Evolutionary conservation across 371 early-diverging fungal genomes (phyloP), one percentile per base, ranked within the genome.

Genomic region (Zychaea mexicana): DNA sequence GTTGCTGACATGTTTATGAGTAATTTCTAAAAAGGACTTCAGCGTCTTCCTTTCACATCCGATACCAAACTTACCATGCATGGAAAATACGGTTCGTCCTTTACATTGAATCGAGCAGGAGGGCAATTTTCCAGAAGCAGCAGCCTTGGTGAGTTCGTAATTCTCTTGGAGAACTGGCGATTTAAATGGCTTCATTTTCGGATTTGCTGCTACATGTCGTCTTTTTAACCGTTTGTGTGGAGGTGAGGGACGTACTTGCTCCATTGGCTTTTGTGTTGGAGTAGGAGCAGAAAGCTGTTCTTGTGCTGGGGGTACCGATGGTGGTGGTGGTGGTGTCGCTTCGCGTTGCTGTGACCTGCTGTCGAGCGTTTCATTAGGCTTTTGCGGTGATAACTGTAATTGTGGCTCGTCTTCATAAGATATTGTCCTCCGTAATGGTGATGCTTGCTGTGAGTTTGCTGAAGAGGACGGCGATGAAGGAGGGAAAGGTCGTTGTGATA

Each of bases 131-230:
- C 49, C 36, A 24, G 24, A 19, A 12, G 66, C 49, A n/a, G 69
- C 76, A 21, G 73, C 75, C 52, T 73, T 74, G 33, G 80, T 74
- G 13, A 65, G 30, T 42, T 67, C 75, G 21, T 70, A 22, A 12
- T 76, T 71, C 0, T 66, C 70, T 10, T 67, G 45, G 21, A 79
- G 67, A 10, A 75, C 65, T 1, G 81, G 81, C 13, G 81, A 80
- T 60, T 73, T 77, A 36, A 80, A 73, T 3, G 70, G 73, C n/a
- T 62, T 60, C 17, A 56, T 27, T 31, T 62, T 62, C 28, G 19
- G 56, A n/a, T 33, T 19, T 28, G 42, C 17, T 26, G 19, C 45
- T 15, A 27, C 17, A 27, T 19, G 33, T 42, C 33, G 33, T 17
- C 32, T 21, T 15, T 42, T 42, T 42, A 42, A 42, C 2, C 42